Percentiles rank a stretch among this genome's conserved stretches.
Conservation (phyloP, 495 filamentous ascomycete species). For the Lasiosphaeria hispida region DNA sequence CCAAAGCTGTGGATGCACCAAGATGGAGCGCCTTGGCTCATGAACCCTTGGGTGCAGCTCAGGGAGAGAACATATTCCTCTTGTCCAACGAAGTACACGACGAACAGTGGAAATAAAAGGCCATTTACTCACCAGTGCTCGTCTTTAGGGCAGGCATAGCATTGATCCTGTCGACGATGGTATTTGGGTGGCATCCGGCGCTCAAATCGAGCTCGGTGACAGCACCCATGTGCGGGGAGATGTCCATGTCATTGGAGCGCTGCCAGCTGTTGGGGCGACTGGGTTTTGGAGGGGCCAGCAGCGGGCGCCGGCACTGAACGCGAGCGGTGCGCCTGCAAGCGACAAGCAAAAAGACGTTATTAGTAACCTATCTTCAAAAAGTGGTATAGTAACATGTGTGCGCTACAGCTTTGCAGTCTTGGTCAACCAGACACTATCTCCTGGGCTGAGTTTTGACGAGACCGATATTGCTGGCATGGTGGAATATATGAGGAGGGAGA, state of each 20-base stretch:
- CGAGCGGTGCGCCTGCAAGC: conserved; percentile 14
- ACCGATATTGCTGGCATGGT: conserved; percentile 19
- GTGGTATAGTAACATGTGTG: background rate
- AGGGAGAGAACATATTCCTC: too few species aligned
- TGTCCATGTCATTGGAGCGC: conserved; percentile 33
- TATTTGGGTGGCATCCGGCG: conserved; percentile 35
- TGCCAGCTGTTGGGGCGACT: conserved; percentile 6
- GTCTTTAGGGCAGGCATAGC: conserved; percentile 49
- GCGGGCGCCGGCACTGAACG: conserved; percentile 21
- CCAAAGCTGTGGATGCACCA: too few species aligned
- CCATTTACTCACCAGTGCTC: conserved; percentile 46
- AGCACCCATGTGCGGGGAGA: conserved; percentile 30
- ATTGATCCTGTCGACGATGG: conserved; percentile 47
- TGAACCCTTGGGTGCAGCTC: too few species aligned
- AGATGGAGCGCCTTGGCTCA: too few species aligned
- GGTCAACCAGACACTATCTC: conserved; percentile 15
- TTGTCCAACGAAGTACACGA: conserved; percentile 1
- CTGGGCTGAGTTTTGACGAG: conserved; percentile 22
- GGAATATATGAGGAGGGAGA: conserved; percentile 13
- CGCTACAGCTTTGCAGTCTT: background rate
- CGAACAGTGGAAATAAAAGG: conserved; percentile 9
- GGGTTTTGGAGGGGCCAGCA: conserved; percentile 9
- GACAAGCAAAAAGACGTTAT: conserved; percentile 3
- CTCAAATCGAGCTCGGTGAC: conserved; percentile 48
- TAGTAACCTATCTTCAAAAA: background rate